Conservation (phyloP, 202 grass and related monocot genomes). For the Carex arenaria region DNA sequence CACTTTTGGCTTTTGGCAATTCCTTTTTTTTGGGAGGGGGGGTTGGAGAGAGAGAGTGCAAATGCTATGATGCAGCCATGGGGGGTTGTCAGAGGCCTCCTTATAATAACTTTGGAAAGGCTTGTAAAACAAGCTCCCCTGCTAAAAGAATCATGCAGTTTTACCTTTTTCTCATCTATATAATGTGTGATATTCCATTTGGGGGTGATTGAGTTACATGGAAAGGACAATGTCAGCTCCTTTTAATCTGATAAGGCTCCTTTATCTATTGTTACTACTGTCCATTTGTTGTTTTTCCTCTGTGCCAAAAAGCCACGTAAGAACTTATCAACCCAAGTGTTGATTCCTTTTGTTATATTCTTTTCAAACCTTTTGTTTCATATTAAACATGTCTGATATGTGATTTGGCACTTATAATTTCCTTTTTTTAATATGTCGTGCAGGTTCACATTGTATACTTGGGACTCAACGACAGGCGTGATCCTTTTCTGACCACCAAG, state of each 20-base stretch:
- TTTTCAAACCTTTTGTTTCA: slow-evolving; percentile 12
- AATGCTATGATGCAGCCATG: slow-evolving; percentile 71
- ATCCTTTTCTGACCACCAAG: slow-evolving; percentile 55
- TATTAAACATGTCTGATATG: slow-evolving; percentile 29
- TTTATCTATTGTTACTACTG: slow-evolving; percentile 45
- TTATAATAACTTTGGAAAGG: slow-evolving; percentile 47
- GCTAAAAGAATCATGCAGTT: slow-evolving; percentile 47
- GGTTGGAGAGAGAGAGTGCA: slow-evolving; percentile 16
- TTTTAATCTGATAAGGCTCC: slow-evolving; percentile 35
- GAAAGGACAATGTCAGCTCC: slow-evolving; percentile 67
- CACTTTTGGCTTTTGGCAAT: too few relatives aligned
- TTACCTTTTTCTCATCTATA: slow-evolving; percentile 57
- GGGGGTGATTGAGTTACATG: background rate
- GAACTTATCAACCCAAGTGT: background rate
- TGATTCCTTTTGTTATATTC: slow-evolving; percentile 38
- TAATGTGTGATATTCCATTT: slow-evolving; percentile 34
- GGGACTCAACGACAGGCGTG: slow-evolving; percentile 48
- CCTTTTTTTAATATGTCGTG: slow-evolving; percentile 38
- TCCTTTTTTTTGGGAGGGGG: background rate
- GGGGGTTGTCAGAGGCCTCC: slow-evolving; percentile 56
- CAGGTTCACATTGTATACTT: slow-evolving; percentile 97
- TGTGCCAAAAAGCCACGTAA: slow-evolving; percentile 28
- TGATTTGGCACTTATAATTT: slow-evolving; percentile 5
- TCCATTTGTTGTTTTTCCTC: slow-evolving; percentile 37
- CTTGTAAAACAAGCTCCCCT: slow-evolving; percentile 87